Base-by-base conservation (phyloP, 75 land plant genomes). In the Cunninghamia lanceolata region DNA sequence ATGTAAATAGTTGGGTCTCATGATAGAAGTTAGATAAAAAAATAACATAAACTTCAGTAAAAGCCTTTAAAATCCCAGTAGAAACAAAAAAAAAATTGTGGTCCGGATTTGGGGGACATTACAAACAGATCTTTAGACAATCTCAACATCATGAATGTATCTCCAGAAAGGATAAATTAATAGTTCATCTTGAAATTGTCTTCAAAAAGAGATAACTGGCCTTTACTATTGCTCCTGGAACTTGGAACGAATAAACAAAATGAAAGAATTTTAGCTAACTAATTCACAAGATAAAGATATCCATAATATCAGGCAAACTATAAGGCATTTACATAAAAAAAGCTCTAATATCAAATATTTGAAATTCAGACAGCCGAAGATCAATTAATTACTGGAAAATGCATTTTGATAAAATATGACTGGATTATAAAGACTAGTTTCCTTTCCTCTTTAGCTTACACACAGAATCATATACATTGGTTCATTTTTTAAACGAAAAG, bases 321-420 rank as follows among this genome's bases (percentile, higher is more conserved):
- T 30, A 71, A 34, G 34, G 14, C 11, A 32, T 34, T 11, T 71
- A 13, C 35, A 71, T 10, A 79, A 76, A 76, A 19, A 17, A 17
- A n/a, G 2, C 46, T 28, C 11, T 25, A 79, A 42, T 42, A 11
- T 0, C 32, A 9, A 43, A 43, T 9, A 43, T 46, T 79, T 79
- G 47, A 30, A 42, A 28, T 79, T 43, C 14, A 7, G 28, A 79
- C 30, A 79, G 46, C 47, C 28, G 82, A 25, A 79, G 46, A 79
- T 42, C 9, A 42, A 79, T 79, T 79, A 43, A 42, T 79, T 79
- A 79, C 79, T 76, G 40, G 79, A 76, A 28, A 21, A 79, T 42
- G 82, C 46, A 79, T 2, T 42, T 4, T 19, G 14, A 32, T 9
- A 32, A 71, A 30, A 32, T 34, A 71, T 34, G 36, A 71, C n/a